phyloP scores from a whole-genome alignment of 768 basidiomycete species.

The Mycena filopes region DNA sequence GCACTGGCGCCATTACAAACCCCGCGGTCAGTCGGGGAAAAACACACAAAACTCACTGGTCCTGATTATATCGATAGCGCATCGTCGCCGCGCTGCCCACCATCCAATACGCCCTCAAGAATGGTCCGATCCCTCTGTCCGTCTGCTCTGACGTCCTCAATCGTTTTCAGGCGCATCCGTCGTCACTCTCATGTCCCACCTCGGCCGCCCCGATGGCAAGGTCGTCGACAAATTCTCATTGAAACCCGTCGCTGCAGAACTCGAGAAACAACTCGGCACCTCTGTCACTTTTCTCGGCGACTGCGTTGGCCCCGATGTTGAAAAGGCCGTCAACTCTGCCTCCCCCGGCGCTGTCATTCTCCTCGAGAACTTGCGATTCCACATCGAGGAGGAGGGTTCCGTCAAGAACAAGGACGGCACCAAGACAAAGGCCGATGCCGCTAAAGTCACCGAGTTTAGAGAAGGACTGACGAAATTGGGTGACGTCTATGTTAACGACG shows the following conservation, averaged over 20 bases:
- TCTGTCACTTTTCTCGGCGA: conserved; percentile 86
- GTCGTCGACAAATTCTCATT: conserved; percentile 91
- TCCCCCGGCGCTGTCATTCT: conserved; percentile 80
- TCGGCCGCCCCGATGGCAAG: conserved; percentile 96
- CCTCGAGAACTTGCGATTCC: conserved; percentile 98
- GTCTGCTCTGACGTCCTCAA: conserved; percentile 26
- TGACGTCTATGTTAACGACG: conserved; percentile 98
- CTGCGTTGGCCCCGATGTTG: conserved; percentile 87
- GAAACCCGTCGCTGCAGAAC: conserved; percentile 84
- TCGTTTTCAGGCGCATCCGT: conserved; percentile 71
- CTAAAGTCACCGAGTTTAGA: conserved; percentile 84
- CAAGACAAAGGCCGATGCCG: conserved; percentile 93
- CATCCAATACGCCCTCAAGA: conserved; percentile 90
- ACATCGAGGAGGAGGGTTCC: conserved; percentile 97
- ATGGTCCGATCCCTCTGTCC: conserved; percentile 58
- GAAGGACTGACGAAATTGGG: conserved; percentile 90
- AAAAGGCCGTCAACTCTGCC: conserved; percentile 78
- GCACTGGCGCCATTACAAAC: conserved; percentile 94
- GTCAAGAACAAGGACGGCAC: conserved; percentile 93
- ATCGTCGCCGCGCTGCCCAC: conserved; percentile 97
- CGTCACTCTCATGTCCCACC: conserved; percentile 96
- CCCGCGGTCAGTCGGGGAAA: conserved; percentile 76
- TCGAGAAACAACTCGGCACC: conserved; percentile 77
- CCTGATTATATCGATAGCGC: conserved; percentile 64
- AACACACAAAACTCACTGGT: conserved; percentile 20